Base-by-base conservation (phyloP, 176 grass and related monocot genomes). In the Eremochloa ophiuroides region DNA sequence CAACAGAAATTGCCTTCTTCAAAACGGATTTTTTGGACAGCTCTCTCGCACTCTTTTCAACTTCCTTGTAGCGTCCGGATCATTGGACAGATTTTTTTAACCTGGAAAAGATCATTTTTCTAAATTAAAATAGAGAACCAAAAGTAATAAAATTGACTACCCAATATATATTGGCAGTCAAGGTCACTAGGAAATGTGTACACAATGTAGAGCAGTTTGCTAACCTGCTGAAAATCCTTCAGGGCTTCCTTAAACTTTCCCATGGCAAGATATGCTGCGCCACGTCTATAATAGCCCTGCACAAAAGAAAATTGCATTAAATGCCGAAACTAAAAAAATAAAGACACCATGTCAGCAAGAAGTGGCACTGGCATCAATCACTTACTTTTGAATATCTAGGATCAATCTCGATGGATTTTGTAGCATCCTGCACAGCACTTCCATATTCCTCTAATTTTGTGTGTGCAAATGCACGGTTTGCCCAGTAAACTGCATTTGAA, bases 161-260 rank as follows among this genome's bases (percentile, higher is more conserved):
- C 26, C 5, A 50, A 28, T 31, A 50, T 31, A 17, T 30, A 71
- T 73, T 22, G 27, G 43, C 26, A 25, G 23, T 59, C 55, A 12
- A 59, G n/a, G 55, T 59, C 55, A 59, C 43, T 22, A 30, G 17
- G 25, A 73, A 16, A 28, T 6, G 28, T 20, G 42, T 43, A 15
- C 26, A 50, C 26, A 59, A 26, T n/a, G 55, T 59, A 59, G 13
- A 71, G 15, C 40, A 51, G 43, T 69, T 48, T 42, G 62, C 18
- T 73, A 40, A 85, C 94, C 92, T 97, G 94, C 74, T 94, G 94
- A 79, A 97, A 94, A 91, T 97, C 92, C 70, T 94, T 97, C 83
- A 94, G 83, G 75, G 92, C 94, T 62, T 97, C 92, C 89, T 97
- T 97, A 75, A 94, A 92, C 53, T 94, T 97, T 62, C 94, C 94